Evolutionary conservation across 441 rosid genomes (phyloP).

Genomic region (Pelargonium fulgidum): DNA sequence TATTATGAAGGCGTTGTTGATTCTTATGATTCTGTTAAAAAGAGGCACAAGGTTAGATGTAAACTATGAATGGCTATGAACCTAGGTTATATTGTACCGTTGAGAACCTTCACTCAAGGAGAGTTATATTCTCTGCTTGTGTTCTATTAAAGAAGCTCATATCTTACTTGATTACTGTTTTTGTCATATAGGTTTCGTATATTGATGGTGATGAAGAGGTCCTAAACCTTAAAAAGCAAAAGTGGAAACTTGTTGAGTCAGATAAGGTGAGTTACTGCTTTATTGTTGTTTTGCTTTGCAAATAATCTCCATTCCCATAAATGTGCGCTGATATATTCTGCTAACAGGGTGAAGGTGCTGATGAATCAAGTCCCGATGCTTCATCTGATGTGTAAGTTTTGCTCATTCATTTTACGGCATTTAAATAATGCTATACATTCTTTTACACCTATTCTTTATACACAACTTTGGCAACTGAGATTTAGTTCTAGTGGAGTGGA

Average conservation of each 20-base stretch:
- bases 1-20: constrained; percentile 62
- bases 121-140: constrained; percentile 4
- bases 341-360: constrained; percentile 51
- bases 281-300: neutral
- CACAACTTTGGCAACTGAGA: neutral
- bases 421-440: neutral
- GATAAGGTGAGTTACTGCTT: constrained; percentile 40
- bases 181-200: constrained; percentile 49
- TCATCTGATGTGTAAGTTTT: constrained; percentile 49
- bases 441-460: neutral
- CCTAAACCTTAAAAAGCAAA: constrained; percentile 55
- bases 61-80: neutral
- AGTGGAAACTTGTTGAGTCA: constrained; percentile 43
- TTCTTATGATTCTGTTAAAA: constrained; percentile 53
- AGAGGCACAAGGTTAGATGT: constrained; percentile 71
- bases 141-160: neutral
- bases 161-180: constrained; percentile 14
- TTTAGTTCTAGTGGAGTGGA: neutral
- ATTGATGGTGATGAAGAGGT: constrained; percentile 72
- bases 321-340: constrained; percentile 18
- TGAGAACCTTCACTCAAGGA: neutral
- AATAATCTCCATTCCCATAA: constrained; percentile 1
- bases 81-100: constrained; percentile 11
- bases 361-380: constrained; percentile 36
- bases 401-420: constrained; percentile 6